phyloP scores from a whole-genome alignment of 192 early-diverging fungal species.

The Cetraspora pellucida region DNA sequence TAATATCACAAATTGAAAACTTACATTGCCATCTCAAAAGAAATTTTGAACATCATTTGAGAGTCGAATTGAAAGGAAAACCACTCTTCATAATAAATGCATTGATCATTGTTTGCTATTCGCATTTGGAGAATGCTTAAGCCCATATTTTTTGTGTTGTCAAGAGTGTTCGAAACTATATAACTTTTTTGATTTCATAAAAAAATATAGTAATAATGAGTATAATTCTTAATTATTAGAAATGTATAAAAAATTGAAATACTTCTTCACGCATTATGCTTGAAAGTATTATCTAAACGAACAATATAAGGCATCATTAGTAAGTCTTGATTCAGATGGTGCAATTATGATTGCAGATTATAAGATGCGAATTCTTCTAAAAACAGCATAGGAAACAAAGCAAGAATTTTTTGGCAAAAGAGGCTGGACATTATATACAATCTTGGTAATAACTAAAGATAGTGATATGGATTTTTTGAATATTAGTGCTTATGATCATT shows the following conservation, averaged over 20 bases:
- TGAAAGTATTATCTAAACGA: neutral
- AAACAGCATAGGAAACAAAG: neutral
- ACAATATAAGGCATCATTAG: conserved; percentile 12
- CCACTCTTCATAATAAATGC: neutral
- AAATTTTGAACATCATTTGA: neutral
- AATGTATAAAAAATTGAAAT: neutral
- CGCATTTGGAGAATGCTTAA: neutral
- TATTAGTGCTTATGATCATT: neutral
- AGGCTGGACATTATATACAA: too few relatives aligned
- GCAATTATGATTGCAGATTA: neutral
- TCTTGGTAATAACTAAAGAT: neutral
- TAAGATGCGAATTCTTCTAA: conserved; percentile 2
- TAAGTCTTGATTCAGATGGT: neutral
- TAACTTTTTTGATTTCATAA: neutral
- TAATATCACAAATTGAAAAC: neutral
- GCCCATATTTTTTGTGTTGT: neutral
- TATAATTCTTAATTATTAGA: neutral
- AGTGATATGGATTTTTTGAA: neutral
- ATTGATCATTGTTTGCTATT: conserved; percentile 1
- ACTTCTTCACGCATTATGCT: neutral
- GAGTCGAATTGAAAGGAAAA: too few relatives aligned
- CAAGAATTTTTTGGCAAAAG: too few relatives aligned
- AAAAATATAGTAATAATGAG: too few relatives aligned
- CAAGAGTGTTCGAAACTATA: neutral
- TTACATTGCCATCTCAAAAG: neutral